phyloP scores from a whole-genome alignment of 495 filamentous ascomycete genomes.

The Talaromyces ruber region DNA sequence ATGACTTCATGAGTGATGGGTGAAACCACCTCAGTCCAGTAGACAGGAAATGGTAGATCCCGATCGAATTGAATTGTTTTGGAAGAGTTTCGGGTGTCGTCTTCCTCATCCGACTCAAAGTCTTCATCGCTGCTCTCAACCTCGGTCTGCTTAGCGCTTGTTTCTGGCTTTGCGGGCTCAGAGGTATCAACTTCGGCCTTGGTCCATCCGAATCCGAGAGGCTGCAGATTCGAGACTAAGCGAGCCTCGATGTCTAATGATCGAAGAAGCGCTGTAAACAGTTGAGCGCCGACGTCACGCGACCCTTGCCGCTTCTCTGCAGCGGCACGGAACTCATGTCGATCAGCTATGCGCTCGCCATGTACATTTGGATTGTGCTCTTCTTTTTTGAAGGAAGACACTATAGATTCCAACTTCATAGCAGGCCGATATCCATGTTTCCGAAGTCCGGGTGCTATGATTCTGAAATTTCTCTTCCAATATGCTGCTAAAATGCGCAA shows the following conservation, averaged over 20 bases:
- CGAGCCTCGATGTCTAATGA: slow-evolving; percentile 73
- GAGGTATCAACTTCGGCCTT: slow-evolving; percentile 55
- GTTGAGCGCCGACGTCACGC: slow-evolving; percentile 77
- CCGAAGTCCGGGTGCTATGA: slow-evolving; percentile 71
- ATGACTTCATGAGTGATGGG: slow-evolving; percentile 69
- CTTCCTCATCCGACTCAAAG: slow-evolving; percentile 7
- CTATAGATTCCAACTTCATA: slow-evolving; percentile 56
- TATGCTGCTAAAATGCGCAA: slow-evolving; percentile 67
- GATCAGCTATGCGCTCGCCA: slow-evolving; percentile 61
- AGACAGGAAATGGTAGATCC: slow-evolving; percentile 75
- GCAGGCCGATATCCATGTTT: slow-evolving; percentile 82
- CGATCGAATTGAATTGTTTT: slow-evolving; percentile 40
- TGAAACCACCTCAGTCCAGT: slow-evolving; percentile 88
- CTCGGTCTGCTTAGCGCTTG: slow-evolving; percentile 6
- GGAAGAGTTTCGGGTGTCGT: neutral
- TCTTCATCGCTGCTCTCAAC: slow-evolving; percentile 11
- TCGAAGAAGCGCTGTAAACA: slow-evolving; percentile 85
- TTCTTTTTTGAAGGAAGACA: slow-evolving; percentile 52
- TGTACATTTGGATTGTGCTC: slow-evolving; percentile 51
- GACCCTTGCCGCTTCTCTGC: slow-evolving; percentile 73
- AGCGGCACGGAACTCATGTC: slow-evolving; percentile 57
- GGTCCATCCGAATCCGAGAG: slow-evolving; percentile 85
- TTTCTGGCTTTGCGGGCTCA: slow-evolving; percentile 36
- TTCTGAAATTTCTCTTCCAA: slow-evolving; percentile 79
- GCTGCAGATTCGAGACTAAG: slow-evolving; percentile 77